Evolutionary conservation across 202 grass and related monocot genomes (phyloP), one percentile per base, ranked within the genome.

Genomic region (Cymbopogon flexuosus): DNA sequence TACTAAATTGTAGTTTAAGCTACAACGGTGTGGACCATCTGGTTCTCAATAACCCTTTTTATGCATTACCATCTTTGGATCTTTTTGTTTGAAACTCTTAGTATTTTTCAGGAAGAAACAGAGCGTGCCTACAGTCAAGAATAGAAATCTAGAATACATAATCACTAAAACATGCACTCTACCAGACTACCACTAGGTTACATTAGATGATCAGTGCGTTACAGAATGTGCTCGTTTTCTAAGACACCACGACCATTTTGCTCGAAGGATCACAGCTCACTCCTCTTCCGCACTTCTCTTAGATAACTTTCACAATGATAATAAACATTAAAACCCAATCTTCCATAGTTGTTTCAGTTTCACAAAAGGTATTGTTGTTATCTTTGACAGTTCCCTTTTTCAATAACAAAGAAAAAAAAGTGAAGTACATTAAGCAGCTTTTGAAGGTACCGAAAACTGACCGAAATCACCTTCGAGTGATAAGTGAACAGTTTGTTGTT

Each of bases 1-100:
- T 10, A 21, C 6, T 86, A 78, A 43, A 74, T 89, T 86, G 83
- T 56, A 45, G 83, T 51, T 63, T 70, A 89, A 89, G 83, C 60
- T 82, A 73, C 49, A 61, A 3, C 1, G 56, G 23, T 56, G 79
- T 41, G 49, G 29, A 3, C 3, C 51, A 39, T 54, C 73, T 42
- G 51, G 30, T 52, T 75, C 79, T 73, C 19, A 31, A 52, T 58
- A 78, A 85, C 35, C 6, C 65, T n/a, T 67, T 41, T 40, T 40
- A 29, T 66, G 8, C 58, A 72, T 27, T 70, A 13, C 3, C 27
- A 35, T 37, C 18, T n/a, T 30, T 7, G 29, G 0, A 21, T 34
- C n/a, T 35, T 35, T 64, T 75, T 34, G 14, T 10, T 47, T 71
- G 68, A 14, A 70, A 41, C 42, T 39, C 3, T 4, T 8, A 18